These are phyloP conservation scores for Xylaria sp. DNA, from an alignment of 2,329 filamentous ascomycete species.

Conservation along the genomic window DNA sequence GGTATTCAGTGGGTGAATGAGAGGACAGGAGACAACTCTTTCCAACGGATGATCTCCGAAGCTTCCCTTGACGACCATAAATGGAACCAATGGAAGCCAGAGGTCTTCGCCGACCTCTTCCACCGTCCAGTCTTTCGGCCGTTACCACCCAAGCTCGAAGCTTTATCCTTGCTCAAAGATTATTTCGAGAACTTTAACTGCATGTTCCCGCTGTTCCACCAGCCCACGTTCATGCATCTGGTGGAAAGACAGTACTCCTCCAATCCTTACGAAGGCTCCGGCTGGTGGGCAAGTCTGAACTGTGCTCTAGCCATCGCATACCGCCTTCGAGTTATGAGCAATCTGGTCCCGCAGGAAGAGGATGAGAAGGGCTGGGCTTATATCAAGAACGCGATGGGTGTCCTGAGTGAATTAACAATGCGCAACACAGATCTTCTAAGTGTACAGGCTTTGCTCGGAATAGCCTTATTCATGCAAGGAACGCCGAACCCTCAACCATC, in stretches of 20 bases:
- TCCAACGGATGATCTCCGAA: constrained; percentile 88
- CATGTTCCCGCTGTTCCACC: constrained; percentile 96
- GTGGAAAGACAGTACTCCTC: constrained; percentile 90
- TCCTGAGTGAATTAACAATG: constrained; percentile 89
- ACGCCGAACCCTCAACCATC: constrained; percentile 95
- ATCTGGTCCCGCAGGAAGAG: constrained; percentile 82
- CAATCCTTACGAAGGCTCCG: constrained; percentile 89
- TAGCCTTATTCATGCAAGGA: constrained; percentile 91
- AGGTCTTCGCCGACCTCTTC: constrained; percentile 92
- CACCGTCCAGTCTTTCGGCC: constrained; percentile 76
- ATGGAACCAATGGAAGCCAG: constrained; percentile 97
- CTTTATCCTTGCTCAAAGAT: constrained; percentile 80
- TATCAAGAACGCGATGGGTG: constrained; percentile 92
- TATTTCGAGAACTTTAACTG: constrained; percentile 99
- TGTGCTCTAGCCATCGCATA: constrained; percentile 90
- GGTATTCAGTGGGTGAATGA: constrained; percentile 98
- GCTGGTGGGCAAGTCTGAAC: constrained; percentile 98
- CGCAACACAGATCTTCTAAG: constrained; percentile 92
- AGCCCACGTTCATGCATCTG: constrained; percentile 96
- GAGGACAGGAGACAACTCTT: constrained; percentile 92
- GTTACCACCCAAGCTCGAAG: constrained; percentile 80
- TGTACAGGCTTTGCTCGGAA: constrained; percentile 87
- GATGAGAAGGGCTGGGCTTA: constrained; percentile 94
- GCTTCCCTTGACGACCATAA: constrained; percentile 91
- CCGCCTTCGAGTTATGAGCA: constrained; percentile 89